A percentile compares a stretch with the other conserved stretches of the same genome.
Conservation (phyloP, 495 filamentous ascomycete species). For the Xanthoparmelia taractica region DNA sequence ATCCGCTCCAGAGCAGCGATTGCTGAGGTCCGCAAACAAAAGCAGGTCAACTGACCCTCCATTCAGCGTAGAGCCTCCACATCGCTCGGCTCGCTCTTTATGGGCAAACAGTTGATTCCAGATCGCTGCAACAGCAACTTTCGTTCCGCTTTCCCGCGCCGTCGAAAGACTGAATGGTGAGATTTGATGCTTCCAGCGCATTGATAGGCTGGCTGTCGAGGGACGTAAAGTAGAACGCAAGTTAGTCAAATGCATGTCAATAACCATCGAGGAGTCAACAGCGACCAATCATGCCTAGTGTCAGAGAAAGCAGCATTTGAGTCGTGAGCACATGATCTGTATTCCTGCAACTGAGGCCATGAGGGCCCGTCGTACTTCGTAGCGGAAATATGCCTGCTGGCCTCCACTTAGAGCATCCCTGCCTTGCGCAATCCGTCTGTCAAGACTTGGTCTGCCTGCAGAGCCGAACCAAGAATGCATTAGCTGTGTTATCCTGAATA, state of each 20-base stretch:
- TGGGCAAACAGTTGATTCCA: background rate
- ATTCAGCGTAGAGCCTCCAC: background rate
- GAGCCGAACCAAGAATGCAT: slow-evolving; percentile 20
- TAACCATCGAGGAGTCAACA: background rate
- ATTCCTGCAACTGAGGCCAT: background rate
- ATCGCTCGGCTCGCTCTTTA: background rate
- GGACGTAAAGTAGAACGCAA: background rate
- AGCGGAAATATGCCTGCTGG: background rate
- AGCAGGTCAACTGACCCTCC: background rate
- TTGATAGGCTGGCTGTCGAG: background rate
- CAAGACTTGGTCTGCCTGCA: slow-evolving; percentile 27
- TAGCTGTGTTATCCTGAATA: slow-evolving; percentile 12
- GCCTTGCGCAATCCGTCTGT: slow-evolving; percentile 22
- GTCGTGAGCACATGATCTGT: background rate
- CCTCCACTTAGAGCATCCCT: slow-evolving; percentile 24
- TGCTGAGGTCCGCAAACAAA: slow-evolving; percentile 5
- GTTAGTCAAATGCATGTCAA: background rate
- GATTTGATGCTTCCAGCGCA: background rate
- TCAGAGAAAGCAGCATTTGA: background rate
- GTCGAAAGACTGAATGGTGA: background rate
- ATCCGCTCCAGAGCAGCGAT: slow-evolving; percentile 6
- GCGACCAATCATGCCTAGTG: background rate
- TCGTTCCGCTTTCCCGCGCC: background rate
- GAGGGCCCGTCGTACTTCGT: background rate
- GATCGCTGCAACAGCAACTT: background rate